Base-by-base conservation (phyloP, 2,329 filamentous ascomycete genomes). In the Alternaria tenuissima region DNA sequence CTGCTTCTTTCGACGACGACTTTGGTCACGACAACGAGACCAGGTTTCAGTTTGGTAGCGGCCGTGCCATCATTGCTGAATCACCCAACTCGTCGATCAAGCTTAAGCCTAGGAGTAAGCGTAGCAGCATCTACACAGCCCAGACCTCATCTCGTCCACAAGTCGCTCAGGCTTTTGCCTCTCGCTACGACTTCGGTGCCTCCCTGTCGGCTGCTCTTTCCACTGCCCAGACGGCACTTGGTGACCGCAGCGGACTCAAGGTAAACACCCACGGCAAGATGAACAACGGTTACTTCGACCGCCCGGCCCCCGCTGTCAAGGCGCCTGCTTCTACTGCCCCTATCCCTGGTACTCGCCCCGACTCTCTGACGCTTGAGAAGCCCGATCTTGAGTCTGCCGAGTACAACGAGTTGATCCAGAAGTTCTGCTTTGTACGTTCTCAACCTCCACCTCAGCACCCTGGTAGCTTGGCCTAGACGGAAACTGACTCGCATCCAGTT, bases 381-480 rank as follows among this genome's bases (percentile, higher is more conserved):
- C 89, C 89, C 44, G 85, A 87, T 73, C 89, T 97, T 67, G 88
- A 94, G 62, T 96, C 93, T 66, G 89, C 92, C 62, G 94, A 94
- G 61, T 98, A 99, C 79, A 92, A 96, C 81, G 95, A 99, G 81
- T 87, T 99, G 67, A 91, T 99, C 80, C 94, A 96, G 84, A 97
- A 96, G 84, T 99, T 97, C 86, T 99, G 95, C 86, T 99, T 98
- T 88, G 94, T 97, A 94, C 89, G 94, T 96, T 86, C 86, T 73
- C 71, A 73, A 75, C 75, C 68, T 60, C 39, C 57, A 55, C 34
- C 41, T 76, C 71, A 73, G 70, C 76, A 69, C 68, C 65, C 70
- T 65, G 64, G 64, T 65, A 74, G 71, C 68, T 69, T 67, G 69
- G 73, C 69, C 69, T 75, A 71, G 69, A 69, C 72, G 74, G 73